Percentiles rank a stretch among this genome's conserved stretches.
Conservation (phyloP, 257 asterid species). For the Nicotiana undulata region DNA sequence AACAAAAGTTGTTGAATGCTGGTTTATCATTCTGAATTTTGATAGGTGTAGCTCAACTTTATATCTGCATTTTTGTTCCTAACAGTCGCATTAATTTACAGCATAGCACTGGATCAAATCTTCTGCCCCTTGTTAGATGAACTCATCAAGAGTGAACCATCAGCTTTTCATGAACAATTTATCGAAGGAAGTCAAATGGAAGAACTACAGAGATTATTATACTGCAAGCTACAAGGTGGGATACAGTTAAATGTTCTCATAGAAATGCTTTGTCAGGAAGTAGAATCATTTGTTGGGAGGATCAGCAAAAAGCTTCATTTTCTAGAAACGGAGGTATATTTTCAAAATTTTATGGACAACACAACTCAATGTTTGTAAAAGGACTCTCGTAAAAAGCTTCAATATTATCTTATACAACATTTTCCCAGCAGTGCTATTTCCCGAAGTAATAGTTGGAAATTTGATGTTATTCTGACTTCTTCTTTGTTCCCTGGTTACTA, state of each 20-base stretch:
- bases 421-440: not conserved
- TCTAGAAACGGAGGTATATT: constrained; percentile 63
- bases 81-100: constrained; percentile 20
- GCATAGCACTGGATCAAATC: constrained; percentile 59
- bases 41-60: not conserved
- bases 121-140: constrained; percentile 47
- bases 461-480: not conserved
- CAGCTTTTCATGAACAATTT: constrained; percentile 29
- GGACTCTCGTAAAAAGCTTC: not conserved
- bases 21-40: not conserved
- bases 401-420: not conserved
- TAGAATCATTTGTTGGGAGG: constrained; percentile 41
- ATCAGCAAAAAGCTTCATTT: constrained; percentile 38
- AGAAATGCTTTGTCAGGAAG: constrained; percentile 49
- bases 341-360: not conserved
- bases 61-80: not conserved
- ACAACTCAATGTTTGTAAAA: not conserved
- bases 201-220: constrained; percentile 46
- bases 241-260: constrained; percentile 31
- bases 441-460: not conserved
- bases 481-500: constrained; percentile 35
- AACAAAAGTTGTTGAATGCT: not conserved
- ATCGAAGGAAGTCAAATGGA: constrained; percentile 51
- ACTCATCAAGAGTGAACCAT: constrained; percentile 25
- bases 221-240: constrained; percentile 32